Evolutionary conservation across 768 basidiomycete genomes (phyloP), one percentile per base, ranked within the genome.

Genomic region (Lentinula sp.): DNA sequence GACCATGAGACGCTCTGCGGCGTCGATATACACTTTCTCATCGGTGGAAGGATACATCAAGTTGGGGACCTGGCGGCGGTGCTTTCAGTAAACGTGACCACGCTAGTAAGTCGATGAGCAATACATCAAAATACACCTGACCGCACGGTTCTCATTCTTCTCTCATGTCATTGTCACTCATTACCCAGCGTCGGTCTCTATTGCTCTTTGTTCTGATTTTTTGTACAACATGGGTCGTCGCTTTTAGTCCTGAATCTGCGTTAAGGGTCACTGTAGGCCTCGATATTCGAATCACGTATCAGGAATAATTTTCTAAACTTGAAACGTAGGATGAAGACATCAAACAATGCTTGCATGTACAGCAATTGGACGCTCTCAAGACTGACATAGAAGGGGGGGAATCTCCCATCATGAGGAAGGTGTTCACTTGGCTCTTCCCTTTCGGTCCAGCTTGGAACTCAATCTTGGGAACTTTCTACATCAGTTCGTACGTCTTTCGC

Each of bases 381-480:
- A 70, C 74, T 59, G 76, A 79, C 8, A 72, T 90, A 33, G 87
- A 89, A 65, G 84, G 78, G 46, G 72, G 79, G 61, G 80, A 85
- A 71, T 91, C 89, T 32, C 87, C 89, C 35, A 71, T 91, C 51
- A 84, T 94, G 85, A 87, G 88, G 60, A 82, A 85, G 67, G 79
- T 93, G 39, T 95, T 95, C 73, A 77, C 81, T 4, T 84, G 83
- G 76, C 74, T 95, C 61, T 96, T 96, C 70, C 93, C 93, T 39
- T 96, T 95, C 68, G 90, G 91, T 37, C 93, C 92, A 61, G 93
- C 85, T 6, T 91, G 87, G 87, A 95, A 94, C 73, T 88, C 91
- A 42, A 80, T 97, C 60, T 79, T 95, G 33, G 94, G 91, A 63
- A 95, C 94, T 18, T 94, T 95, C 79, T 95, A 95, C 78, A 95